Conservation (phyloP, 2,329 filamentous ascomycete genomes). For the Cylindrodendrum hubeiense region DNA sequence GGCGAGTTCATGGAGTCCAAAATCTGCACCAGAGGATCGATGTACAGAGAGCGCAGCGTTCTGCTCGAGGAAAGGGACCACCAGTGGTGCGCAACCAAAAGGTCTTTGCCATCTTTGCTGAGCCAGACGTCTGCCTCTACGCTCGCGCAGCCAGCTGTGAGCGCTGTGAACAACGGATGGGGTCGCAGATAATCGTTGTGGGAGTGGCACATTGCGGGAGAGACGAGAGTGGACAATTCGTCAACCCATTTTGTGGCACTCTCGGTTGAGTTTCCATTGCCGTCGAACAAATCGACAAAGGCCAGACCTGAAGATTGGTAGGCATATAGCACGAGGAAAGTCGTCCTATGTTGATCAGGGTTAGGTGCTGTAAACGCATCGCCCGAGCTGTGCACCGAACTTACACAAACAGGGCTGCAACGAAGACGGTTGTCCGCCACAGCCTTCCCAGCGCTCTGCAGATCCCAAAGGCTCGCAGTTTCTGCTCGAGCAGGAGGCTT, state of each 20-base stretch:
- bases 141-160: constrained; percentile 69
- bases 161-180: constrained; percentile 72
- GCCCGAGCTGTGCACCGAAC: background rate
- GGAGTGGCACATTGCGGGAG: constrained; percentile 59
- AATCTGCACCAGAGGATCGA: constrained; percentile 72
- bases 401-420: constrained; percentile 25
- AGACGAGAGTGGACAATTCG: constrained; percentile 29
- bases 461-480: background rate
- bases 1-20: constrained; percentile 55
- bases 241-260: constrained; percentile 33
- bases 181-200: constrained; percentile 78
- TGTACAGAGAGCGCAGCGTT: constrained; percentile 72
- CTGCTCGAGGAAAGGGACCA: constrained; percentile 58
- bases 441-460: constrained; percentile 14
- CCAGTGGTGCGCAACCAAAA: constrained; percentile 74
- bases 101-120: constrained; percentile 54
- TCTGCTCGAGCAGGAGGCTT: background rate
- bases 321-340: constrained; percentile 30
- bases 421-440: constrained; percentile 9
- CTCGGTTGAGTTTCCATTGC: constrained; percentile 21
- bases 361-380: constrained; percentile 11
- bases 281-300: constrained; percentile 28
- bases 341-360: constrained; percentile 4
- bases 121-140: constrained; percentile 79
- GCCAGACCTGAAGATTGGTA: constrained; percentile 30